A percentile compares a stretch with the other conserved stretches of the same genome.
Conservation (phyloP, 768 basidiomycete species). For the Pleurotus sapidus region DNA sequence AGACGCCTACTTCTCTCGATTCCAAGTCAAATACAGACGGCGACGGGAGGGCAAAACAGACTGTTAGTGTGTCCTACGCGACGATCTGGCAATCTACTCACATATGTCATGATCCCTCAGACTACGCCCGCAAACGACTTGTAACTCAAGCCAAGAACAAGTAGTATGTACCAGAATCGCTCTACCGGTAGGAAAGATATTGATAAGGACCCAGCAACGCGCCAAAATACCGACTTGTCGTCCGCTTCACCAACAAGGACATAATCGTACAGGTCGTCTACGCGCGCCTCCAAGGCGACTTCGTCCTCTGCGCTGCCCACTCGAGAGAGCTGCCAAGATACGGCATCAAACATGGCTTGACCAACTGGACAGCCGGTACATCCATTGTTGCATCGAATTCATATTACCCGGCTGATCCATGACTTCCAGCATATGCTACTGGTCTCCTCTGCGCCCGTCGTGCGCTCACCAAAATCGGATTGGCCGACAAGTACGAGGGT, state of each 20-base stretch:
- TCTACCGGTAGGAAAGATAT: background rate
- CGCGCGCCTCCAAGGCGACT: constrained; percentile 96
- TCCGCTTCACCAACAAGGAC: constrained; percentile 98
- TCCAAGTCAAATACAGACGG: constrained; percentile 98
- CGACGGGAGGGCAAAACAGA: constrained; percentile 99
- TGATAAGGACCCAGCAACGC: constrained; percentile 59
- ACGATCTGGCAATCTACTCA: background rate
- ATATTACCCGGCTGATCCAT: background rate
- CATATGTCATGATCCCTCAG: constrained; percentile 30
- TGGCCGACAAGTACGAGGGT: constrained; percentile 98
- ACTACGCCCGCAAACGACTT: constrained; percentile 97
- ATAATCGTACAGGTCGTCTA: constrained; percentile 95
- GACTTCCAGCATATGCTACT: constrained; percentile 82
- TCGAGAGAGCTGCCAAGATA: constrained; percentile 93
- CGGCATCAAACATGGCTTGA: constrained; percentile 97
- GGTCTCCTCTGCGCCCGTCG: constrained; percentile 94
- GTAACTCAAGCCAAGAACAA: constrained; percentile 99
- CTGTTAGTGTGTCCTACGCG: constrained; percentile 48
- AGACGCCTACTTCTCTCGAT: constrained; percentile 96
- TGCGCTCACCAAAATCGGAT: constrained; percentile 90
- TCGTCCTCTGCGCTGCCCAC: constrained; percentile 83
- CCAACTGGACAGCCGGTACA: constrained; percentile 96
- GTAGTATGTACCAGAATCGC: constrained; percentile 55
- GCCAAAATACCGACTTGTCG: constrained; percentile 97
- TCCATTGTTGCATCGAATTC: background rate